Base-by-base conservation (phyloP, 495 filamentous ascomycete genomes). In the Neurospora pannonica region DNA sequence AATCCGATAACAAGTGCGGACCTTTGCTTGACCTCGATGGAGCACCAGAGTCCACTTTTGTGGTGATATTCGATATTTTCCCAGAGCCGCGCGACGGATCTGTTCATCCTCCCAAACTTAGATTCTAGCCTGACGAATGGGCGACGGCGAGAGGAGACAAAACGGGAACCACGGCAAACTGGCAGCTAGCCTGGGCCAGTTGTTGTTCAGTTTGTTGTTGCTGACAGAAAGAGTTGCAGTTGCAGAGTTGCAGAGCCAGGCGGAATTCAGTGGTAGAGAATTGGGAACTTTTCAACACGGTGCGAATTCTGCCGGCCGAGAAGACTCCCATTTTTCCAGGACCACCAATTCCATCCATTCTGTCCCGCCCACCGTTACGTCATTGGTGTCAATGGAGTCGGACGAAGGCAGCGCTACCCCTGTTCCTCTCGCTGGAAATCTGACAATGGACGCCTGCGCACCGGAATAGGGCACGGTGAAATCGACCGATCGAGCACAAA, bases 291-390 rank as follows among this genome's bases (percentile, higher is more conserved):
- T 40, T 54, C 67, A 54, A 71, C 77, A 82, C 80, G 78, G 80
- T 82, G 75, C 71, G 80, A 77, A 39, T 21, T 67, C 1, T 34
- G 54, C 28, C 54, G 15, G 6, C 10, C 19, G 13, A 15, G 24
- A 3, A 62, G 54, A 77, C 70, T n/a, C 60, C 37, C 28, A 71
- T 79, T 36, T 42, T 75, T 75, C 71, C 75, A 75, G 74, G 71
- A 73, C 73, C 38, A 54, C 46, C 74, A 78, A 77, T 80, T 78
- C 75, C 75, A 78, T 72, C 75, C 39, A 31, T 17, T 73, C 74
- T 70, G 43, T 71, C 46, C 67, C 74, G 54, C 54, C 54, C 72
- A 74, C 73, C 42, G 72, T 81, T 82, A 82, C 80, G 80, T 82
- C 80, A 82, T 82, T 76, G 79, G 34, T 73, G 71, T 62, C 71